Percentiles rank a stretch among this genome's conserved stretches.
These are phyloP conservation scores for Henckelia pumila DNA, from an alignment of 257 asterid genomes.

Conservation along the genomic window DNA sequence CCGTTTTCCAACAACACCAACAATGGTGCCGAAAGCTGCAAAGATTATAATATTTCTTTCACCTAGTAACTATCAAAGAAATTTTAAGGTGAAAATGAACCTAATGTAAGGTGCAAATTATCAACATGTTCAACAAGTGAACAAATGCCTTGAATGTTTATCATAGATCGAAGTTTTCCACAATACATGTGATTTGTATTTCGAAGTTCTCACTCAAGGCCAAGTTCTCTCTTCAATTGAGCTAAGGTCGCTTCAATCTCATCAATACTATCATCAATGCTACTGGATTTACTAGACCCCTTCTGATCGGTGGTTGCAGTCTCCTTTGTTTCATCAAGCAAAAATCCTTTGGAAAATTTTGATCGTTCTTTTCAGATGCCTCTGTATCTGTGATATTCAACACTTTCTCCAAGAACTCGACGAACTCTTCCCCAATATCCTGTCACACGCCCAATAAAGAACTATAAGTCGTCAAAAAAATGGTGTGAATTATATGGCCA, in stretches of 20 bases:
- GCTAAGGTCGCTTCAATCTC: slow-evolving; percentile 89
- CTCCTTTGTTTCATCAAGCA: slow-evolving; percentile 30
- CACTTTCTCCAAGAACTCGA: slow-evolving; percentile 92
- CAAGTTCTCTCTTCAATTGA: slow-evolving; percentile 73
- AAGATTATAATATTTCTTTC: too few species aligned
- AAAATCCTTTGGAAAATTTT: slow-evolving; percentile 28
- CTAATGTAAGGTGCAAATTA: too few species aligned
- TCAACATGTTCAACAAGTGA: too few species aligned
- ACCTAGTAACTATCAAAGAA: too few species aligned
- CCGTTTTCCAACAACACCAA: too few species aligned
- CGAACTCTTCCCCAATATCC: slow-evolving; percentile 97
- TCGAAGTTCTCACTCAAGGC: slow-evolving; percentile 30
- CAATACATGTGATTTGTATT: not conserved
- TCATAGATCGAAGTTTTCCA: too few species aligned
- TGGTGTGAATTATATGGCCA: too few species aligned
- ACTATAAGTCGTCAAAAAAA: not conserved
- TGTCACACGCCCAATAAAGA: slow-evolving; percentile 26
- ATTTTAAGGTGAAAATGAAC: too few species aligned
- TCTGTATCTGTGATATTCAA: slow-evolving; percentile 58
- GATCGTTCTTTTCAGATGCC: slow-evolving; percentile 30
- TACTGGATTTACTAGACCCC: slow-evolving; percentile 34
- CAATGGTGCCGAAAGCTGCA: too few species aligned
- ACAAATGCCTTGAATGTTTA: too few species aligned
- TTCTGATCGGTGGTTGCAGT: slow-evolving; percentile 28
- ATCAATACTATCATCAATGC: too few species aligned